These are phyloP conservation scores for Phytophthora cryptogea DNA, from an alignment of 352 stramenopile genomes.

Conservation along the genomic window DNA sequence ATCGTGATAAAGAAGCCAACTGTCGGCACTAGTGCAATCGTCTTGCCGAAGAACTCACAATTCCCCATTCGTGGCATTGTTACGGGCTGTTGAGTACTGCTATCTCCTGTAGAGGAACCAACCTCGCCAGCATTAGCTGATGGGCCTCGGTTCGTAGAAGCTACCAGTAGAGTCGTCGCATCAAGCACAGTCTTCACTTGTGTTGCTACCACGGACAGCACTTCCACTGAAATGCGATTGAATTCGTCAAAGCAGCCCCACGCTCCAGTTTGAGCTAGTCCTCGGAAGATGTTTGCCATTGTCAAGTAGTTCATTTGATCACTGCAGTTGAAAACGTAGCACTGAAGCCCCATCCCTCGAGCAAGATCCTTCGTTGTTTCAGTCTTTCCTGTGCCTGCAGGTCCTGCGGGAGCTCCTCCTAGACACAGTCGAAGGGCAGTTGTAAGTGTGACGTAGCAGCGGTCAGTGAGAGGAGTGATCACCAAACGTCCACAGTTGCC, in stretches of 20 bases:
- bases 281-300: slow-evolving; percentile 96
- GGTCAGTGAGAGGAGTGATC: slow-evolving; percentile 84
- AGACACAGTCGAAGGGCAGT: slow-evolving; percentile 80
- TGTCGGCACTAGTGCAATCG: slow-evolving; percentile 80
- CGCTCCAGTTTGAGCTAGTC: slow-evolving; percentile 93
- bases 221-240: slow-evolving; percentile 96
- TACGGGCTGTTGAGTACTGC: slow-evolving; percentile 32
- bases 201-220: slow-evolving; percentile 95
- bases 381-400: slow-evolving; percentile 86
- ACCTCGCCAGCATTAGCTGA: slow-evolving; percentile 9
- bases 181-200: slow-evolving; percentile 98
- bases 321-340: slow-evolving; percentile 90
- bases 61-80: slow-evolving; percentile 52
- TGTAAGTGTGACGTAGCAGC: slow-evolving; percentile 87
- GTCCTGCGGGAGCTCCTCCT: slow-evolving; percentile 75
- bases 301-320: slow-evolving; percentile 96
- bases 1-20: slow-evolving; percentile 95
- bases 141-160: slow-evolving; percentile 22
- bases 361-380: slow-evolving; percentile 88
- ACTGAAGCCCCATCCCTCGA: slow-evolving; percentile 74
- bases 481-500: slow-evolving; percentile 92
- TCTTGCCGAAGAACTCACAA: slow-evolving; percentile 92
- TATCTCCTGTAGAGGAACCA: slow-evolving; percentile 21
- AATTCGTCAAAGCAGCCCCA: slow-evolving; percentile 98
- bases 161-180: slow-evolving; percentile 44